phyloP scores from a whole-genome alignment of 225 moss, liverwort and hornwort genomes.

The Straminergon stramineum region DNA sequence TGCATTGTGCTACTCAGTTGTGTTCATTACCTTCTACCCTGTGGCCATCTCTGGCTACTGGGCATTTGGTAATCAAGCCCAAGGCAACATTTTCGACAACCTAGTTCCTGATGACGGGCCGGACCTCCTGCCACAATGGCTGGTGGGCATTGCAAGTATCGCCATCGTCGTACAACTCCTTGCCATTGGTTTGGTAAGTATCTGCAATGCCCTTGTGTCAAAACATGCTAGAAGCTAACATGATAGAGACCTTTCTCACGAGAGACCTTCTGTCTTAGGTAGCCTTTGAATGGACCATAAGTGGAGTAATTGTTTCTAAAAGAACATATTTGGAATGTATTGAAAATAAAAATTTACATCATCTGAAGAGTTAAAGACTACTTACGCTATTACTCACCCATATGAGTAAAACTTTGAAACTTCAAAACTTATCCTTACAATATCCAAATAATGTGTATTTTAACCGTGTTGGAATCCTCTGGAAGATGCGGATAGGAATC shows the following conservation, averaged over 20 bases:
- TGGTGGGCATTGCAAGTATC: conserved; percentile 37
- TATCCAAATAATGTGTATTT: not conserved
- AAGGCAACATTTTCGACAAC: conserved; percentile 47
- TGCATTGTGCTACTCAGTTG: conserved; percentile 42
- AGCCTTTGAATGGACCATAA: not conserved
- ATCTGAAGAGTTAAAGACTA: not conserved
- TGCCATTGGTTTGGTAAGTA: conserved; percentile 42
- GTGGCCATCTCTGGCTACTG: conserved; percentile 53
- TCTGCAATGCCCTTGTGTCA: not conserved
- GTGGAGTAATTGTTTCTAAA: not conserved
- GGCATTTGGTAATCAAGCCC: conserved; percentile 42
- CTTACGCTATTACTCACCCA: not conserved
- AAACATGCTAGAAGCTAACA: not conserved
- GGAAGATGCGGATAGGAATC: not conserved
- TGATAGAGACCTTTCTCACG: not conserved
- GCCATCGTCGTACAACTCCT: conserved; percentile 42
- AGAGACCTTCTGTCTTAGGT: not conserved
- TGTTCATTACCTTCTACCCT: conserved; percentile 43
- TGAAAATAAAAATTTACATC: not conserved
- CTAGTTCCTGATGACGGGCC: conserved; percentile 23
- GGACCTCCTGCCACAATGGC: conserved; percentile 30
- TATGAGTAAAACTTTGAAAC: not conserved
- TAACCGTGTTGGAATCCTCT: not conserved
- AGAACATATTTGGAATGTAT: not conserved
- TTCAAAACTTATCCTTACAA: not conserved